Conservation (phyloP, 352 stramenopile species). For the Globisporangium solare region DNA sequence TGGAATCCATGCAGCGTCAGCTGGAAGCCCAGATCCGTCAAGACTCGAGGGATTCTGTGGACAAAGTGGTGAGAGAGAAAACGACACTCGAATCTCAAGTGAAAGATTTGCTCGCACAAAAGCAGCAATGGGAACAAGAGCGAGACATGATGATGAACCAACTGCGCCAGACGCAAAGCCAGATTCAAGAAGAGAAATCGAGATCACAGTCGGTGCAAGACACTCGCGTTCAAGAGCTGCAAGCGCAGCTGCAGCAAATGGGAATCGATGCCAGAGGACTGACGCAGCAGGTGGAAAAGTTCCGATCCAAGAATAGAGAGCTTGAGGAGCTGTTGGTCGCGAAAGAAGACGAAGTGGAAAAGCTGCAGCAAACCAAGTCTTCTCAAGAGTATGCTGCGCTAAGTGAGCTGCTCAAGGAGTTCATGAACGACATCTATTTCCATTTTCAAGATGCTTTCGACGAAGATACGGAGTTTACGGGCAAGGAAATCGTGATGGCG, state of each 20-base stretch:
- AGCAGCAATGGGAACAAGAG: constrained; percentile 51
- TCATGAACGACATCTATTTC: constrained; percentile 89
- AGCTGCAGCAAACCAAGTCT: constrained; percentile 38
- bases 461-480: constrained; percentile 78
- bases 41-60: constrained; percentile 44
- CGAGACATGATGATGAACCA: constrained; percentile 41
- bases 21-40: constrained; percentile 54
- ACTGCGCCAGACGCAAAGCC: constrained; percentile 41
- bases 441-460: constrained; percentile 83
- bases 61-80: constrained; percentile 41
- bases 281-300: constrained; percentile 45
- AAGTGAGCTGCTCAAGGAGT: constrained; percentile 74
- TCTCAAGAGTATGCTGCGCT: constrained; percentile 52
- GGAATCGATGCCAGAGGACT: constrained; percentile 28
- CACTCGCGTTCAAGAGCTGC: constrained; percentile 40
- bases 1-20: constrained; percentile 51
- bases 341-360: constrained; percentile 45
- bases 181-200: constrained; percentile 58
- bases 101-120: constrained; percentile 31
- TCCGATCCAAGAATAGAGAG: constrained; percentile 33
- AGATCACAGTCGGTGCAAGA: constrained; percentile 41
- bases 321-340: constrained; percentile 42
- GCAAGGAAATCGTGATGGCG: constrained; percentile 78
- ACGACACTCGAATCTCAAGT: constrained; percentile 38
- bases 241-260: constrained; percentile 45